A percentile compares a stretch with the other conserved stretches of the same genome.
Evolutionary conservation across 805 yeast genomes (phyloP).

Genomic region (Starmerella roubikii): DNA sequence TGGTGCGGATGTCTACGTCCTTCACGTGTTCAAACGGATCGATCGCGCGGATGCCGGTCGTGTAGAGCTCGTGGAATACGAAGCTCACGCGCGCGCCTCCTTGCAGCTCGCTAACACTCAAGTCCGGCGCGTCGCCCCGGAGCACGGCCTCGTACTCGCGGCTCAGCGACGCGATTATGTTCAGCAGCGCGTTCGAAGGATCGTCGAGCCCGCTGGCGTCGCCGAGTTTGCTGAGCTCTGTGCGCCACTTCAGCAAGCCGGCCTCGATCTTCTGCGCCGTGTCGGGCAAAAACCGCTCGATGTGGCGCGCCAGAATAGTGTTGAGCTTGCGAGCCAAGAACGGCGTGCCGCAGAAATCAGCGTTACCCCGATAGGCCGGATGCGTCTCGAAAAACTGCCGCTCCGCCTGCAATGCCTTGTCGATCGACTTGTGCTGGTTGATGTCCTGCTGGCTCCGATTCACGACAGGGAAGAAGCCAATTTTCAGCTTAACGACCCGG

Average conservation of each 20-base stretch:
- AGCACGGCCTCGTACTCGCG: slow-evolving; percentile 83
- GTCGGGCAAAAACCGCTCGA: slow-evolving; percentile 78
- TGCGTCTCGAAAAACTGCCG: slow-evolving; percentile 71
- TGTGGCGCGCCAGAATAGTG: slow-evolving; percentile 77
- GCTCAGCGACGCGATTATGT: slow-evolving; percentile 82
- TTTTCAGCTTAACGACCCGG: slow-evolving; percentile 83
- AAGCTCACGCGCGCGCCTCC: slow-evolving; percentile 97
- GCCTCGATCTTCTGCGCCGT: slow-evolving; percentile 80
- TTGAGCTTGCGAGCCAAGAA: slow-evolving; percentile 85
- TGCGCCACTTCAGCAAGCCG: slow-evolving; percentile 70
- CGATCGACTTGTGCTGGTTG: slow-evolving; percentile 71
- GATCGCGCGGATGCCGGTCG: slow-evolving; percentile 78
- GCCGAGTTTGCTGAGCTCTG: slow-evolving; percentile 64
- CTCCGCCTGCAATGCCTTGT: slow-evolving; percentile 77
- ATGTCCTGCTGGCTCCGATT: slow-evolving; percentile 96
- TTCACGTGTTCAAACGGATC: slow-evolving; percentile 96
- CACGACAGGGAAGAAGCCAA: slow-evolving; percentile 93
- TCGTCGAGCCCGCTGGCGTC: slow-evolving; percentile 59
- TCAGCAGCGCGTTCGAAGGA: slow-evolving; percentile 78
- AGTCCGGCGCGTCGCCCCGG: slow-evolving; percentile 84
- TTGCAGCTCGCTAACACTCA: slow-evolving; percentile 76
- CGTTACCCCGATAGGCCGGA: slow-evolving; percentile 80
- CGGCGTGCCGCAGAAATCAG: slow-evolving; percentile 98
- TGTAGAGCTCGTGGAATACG: slow-evolving; percentile 91
- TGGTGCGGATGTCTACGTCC: slow-evolving; percentile 91